Base-by-base conservation (phyloP, 1,139 yeast genomes). In the Yamadazyma aaseri region DNA sequence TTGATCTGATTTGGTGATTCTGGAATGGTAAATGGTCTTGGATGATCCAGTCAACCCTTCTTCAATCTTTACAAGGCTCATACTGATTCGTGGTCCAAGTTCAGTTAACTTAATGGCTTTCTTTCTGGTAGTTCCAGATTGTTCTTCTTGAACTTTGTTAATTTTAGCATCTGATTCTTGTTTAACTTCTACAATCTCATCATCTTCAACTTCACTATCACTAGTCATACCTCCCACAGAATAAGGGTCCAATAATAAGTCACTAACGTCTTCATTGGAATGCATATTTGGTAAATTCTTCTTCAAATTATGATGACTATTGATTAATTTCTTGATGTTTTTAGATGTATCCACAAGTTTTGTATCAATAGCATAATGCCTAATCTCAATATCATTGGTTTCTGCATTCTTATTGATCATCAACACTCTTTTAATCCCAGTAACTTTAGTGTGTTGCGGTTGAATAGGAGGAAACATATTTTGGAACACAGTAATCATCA, bases 391-490 rank as follows among this genome's bases (percentile, higher is more conserved):
- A 32, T 69, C 71, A 6, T 84, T 87, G 2, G 87, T 79, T 34
- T 72, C 79, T 20, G 73, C 71, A 50, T 82, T 82, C 52, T 81
- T 85, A 56, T 84, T 82, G 40, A 94, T 65, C 76, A 94, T 74
- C 50, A 94, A 66, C 7, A 94, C 97, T 49, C 99, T 73, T 51
- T 80, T 82, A 42, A 94, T 90, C 1, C 83, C 68, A 27, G 72
- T 65, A 20, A 92, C 82, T 45, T 79, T 81, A 20, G 95, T 86
- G 42, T 67, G 65, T 42, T 84, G 84, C 15, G 96, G 96, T 39
- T 82, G 79, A 48, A 94, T 82, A 14, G 98, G 89, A 5, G 99
- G 99, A 57, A 92, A 89, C 79, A 92, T 79, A 63, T 89, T 89
- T 59, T 92, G 98, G 63, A 94, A 87, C 66, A 90, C 81, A 2